Percentiles rank a stretch among this genome's conserved stretches.
phyloP scores from a whole-genome alignment of 2,329 filamentous ascomycete genomes.

The Stachybotrys echinatus region DNA sequence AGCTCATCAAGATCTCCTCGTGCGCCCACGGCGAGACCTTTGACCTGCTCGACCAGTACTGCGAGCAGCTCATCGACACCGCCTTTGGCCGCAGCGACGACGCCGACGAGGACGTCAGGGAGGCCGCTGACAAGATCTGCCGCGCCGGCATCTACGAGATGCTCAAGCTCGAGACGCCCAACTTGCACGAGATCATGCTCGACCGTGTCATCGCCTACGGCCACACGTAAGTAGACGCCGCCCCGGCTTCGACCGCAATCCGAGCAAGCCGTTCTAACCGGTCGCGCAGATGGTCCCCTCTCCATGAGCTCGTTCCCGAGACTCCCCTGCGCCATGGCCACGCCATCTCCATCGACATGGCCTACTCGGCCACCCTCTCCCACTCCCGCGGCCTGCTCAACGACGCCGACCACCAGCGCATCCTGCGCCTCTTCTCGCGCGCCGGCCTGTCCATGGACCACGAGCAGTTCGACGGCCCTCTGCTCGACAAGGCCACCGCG shows the following conservation, averaged over 20 bases:
- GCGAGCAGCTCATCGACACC: conserved; percentile 60
- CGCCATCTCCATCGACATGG: conserved; percentile 73
- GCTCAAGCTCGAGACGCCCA: conserved; percentile 68
- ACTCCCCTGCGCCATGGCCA: conserved; percentile 67
- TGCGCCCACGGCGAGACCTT: conserved; percentile 64
- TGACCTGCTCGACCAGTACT: conserved; percentile 62
- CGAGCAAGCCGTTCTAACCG: not conserved
- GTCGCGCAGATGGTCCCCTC: conserved; percentile 57
- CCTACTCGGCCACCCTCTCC: conserved; percentile 65
- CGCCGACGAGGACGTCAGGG: conserved; percentile 47
- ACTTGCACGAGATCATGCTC: conserved; percentile 67
- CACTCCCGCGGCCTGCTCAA: conserved; percentile 56
- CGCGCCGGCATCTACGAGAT: conserved; percentile 66
- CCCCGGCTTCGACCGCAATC: not conserved
- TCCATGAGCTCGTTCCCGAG: conserved; percentile 65
- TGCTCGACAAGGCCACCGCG: conserved; percentile 60
- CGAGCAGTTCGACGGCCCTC: conserved; percentile 57
- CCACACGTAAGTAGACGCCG: conserved; percentile 48
- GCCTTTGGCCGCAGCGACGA: conserved; percentile 59
- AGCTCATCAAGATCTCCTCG: conserved; percentile 71
- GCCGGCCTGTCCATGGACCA: conserved; percentile 70
- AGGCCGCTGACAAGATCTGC: conserved; percentile 63
- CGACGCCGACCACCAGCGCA: conserved; percentile 53
- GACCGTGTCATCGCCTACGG: conserved; percentile 71
- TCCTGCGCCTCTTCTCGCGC: conserved; percentile 64